Conservation (phyloP, 352 stramenopile species). For the Phytophthora sp. region DNA sequence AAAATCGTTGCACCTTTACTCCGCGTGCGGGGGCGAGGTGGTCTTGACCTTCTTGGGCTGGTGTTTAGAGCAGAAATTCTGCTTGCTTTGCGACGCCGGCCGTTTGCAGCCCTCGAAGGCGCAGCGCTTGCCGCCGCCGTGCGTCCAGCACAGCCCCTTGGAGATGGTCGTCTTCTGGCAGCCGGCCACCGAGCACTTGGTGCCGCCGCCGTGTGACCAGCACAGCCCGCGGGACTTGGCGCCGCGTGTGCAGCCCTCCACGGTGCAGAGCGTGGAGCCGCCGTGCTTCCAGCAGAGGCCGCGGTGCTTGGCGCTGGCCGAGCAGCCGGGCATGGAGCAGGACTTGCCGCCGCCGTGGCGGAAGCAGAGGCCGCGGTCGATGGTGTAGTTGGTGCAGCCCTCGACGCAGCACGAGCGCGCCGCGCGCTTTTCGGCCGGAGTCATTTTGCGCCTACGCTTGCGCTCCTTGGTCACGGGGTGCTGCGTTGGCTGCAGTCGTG, state of each 20-base stretch:
- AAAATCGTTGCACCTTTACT: too few relatives aligned
- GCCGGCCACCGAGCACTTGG: slow-evolving; percentile 17
- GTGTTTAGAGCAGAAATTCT: slow-evolving; percentile 29
- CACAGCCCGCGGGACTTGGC: too few relatives aligned
- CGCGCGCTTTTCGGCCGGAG: slow-evolving; percentile 13
- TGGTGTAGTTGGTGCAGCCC: slow-evolving; percentile 55
- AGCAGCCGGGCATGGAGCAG: slow-evolving; percentile 49
- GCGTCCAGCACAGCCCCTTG: slow-evolving; percentile 56
- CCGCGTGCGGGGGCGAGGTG: too few relatives aligned
- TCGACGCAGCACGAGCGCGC: slow-evolving; percentile 44
- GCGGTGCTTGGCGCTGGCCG: slow-evolving; percentile 55
- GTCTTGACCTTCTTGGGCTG: slow-evolving; percentile 6
- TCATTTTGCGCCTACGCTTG: slow-evolving; percentile 11
- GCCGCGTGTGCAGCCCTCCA: slow-evolving; percentile 58
- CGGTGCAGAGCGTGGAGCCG: slow-evolving; percentile 44
- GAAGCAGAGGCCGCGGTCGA: slow-evolving; percentile 57
- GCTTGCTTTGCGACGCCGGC: slow-evolving; percentile 49
- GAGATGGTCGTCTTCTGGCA: slow-evolving; percentile 51
- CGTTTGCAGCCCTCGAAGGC: slow-evolving; percentile 41
- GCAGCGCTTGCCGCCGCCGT: slow-evolving; percentile 53
- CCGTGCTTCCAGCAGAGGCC: slow-evolving; percentile 44
- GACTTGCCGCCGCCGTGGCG: slow-evolving; percentile 52
- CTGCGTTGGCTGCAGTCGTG: too few relatives aligned
- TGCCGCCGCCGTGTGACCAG: too few relatives aligned
- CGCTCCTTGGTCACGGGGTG: neutral